Evolutionary conservation across 768 basidiomycete genomes (phyloP).

Genomic region (Floccularia luteovirens): DNA sequence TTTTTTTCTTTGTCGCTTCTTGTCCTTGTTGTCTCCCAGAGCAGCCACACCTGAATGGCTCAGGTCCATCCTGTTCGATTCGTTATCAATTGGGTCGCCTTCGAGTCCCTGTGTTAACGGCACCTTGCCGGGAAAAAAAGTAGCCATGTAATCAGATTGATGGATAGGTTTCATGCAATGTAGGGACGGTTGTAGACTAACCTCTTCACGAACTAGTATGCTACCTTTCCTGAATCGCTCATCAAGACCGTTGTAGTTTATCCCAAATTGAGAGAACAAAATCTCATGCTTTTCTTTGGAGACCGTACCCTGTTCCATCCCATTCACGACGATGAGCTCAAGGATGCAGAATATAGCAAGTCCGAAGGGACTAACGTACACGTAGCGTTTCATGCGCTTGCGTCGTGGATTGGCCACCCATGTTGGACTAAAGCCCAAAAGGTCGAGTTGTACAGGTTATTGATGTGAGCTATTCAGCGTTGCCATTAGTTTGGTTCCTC

Average conservation of each 20-base stretch:
- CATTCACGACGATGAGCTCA: not conserved
- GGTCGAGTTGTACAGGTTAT: conserved; percentile 92
- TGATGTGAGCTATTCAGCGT: conserved; percentile 74
- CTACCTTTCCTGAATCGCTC: conserved; percentile 80
- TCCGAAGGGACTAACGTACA: conserved; percentile 28
- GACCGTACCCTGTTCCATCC: conserved; percentile 84
- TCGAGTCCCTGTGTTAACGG: no score
- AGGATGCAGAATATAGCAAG: not conserved
- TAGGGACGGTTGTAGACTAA: no score
- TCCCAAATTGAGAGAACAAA: conserved; percentile 68
- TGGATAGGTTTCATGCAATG: no score
- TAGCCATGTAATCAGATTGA: no score
- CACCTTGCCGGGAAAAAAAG: no score
- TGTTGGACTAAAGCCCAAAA: conserved; percentile 93
- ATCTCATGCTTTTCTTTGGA: conserved; percentile 92
- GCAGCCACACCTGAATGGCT: conserved; percentile 5
- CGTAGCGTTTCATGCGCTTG: conserved; percentile 78
- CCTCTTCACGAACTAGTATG: conserved; percentile 65
- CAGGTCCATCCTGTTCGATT: no score
- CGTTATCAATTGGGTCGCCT: no score
- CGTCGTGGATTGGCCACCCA: conserved; percentile 66
- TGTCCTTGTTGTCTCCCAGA: conserved; percentile 5
- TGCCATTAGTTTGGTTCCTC: conserved; percentile 4
- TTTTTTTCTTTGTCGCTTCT: conserved; percentile 12
- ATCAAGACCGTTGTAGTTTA: conserved; percentile 82